phyloP scores from a whole-genome alignment of 148 eudicot genomes.

The Euryodendron excelsum region DNA sequence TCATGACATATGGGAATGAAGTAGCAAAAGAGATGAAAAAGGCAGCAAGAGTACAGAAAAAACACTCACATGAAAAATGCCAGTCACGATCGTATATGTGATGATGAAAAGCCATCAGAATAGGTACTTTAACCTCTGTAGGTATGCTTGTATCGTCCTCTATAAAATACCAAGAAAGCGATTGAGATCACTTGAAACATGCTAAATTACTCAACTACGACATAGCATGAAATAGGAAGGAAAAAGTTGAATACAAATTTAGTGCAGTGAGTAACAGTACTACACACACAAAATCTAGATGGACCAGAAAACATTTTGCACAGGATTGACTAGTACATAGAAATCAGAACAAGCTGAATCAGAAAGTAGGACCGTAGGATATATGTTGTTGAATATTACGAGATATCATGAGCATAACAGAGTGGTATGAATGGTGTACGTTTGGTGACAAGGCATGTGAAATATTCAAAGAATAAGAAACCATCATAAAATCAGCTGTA shows the following conservation, averaged over 20 bases:
- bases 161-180: constrained; percentile 28
- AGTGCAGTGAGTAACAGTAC: not conserved
- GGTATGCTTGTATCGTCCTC: constrained; percentile 96
- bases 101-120: constrained; percentile 71
- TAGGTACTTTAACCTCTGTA: constrained; percentile 80
- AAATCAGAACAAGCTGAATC: not conserved
- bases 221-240: not conserved
- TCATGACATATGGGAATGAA: not conserved
- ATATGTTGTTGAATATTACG: not conserved
- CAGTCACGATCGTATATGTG: constrained; percentile 76
- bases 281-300: not conserved
- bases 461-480: not conserved
- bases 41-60: not conserved
- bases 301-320: not conserved
- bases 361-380: no score
- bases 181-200: not conserved
- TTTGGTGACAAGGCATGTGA: not conserved
- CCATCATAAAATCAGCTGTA: not conserved
- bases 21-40: not conserved
- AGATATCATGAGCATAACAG: not conserved
- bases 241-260: not conserved
- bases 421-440: not conserved
- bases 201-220: not conserved
- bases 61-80: constrained; percentile 88
- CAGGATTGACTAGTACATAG: not conserved